A percentile compares a stretch with the other conserved stretches of the same genome.
phyloP scores from a whole-genome alignment of 2,329 filamentous ascomycete genomes.

The Teratosphaeria viscida region DNA sequence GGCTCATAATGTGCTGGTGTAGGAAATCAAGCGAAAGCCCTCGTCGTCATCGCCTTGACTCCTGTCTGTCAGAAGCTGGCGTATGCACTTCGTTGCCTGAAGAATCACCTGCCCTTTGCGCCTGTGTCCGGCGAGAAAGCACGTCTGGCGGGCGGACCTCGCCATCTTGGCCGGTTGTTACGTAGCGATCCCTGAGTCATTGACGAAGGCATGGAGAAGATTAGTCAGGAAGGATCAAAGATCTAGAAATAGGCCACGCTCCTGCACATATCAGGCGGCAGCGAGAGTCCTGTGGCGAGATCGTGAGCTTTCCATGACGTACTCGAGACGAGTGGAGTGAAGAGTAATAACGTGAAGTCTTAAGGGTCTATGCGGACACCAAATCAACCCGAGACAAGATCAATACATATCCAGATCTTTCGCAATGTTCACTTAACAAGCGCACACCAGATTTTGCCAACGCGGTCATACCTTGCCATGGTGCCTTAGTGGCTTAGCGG shows the following conservation, averaged over 20 bases:
- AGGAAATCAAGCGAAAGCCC: background rate
- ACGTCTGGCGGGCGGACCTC: background rate
- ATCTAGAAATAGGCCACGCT: background rate
- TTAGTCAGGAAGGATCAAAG: background rate
- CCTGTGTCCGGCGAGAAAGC: too few species aligned
- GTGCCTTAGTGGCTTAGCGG: too few species aligned
- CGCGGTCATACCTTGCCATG: too few species aligned
- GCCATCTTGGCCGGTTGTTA: background rate
- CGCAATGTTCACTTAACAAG: too few species aligned
- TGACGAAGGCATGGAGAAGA: background rate
- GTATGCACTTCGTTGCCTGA: too few species aligned
- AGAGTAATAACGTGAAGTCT: background rate
- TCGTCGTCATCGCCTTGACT: background rate
- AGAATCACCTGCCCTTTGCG: too few species aligned
- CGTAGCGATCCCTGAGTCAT: background rate
- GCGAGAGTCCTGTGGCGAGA: background rate
- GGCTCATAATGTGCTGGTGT: background rate
- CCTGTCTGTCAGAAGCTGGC: background rate
- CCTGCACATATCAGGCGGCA: background rate
- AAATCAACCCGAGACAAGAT: too few species aligned
- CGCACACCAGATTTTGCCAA: too few species aligned
- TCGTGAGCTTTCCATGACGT: background rate
- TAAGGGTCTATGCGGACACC: background rate
- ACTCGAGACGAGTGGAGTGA: background rate
- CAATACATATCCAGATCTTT: too few species aligned